Evolutionary conservation across 495 filamentous ascomycete genomes (phyloP).

Genomic region (Penicillium malachiteum): DNA sequence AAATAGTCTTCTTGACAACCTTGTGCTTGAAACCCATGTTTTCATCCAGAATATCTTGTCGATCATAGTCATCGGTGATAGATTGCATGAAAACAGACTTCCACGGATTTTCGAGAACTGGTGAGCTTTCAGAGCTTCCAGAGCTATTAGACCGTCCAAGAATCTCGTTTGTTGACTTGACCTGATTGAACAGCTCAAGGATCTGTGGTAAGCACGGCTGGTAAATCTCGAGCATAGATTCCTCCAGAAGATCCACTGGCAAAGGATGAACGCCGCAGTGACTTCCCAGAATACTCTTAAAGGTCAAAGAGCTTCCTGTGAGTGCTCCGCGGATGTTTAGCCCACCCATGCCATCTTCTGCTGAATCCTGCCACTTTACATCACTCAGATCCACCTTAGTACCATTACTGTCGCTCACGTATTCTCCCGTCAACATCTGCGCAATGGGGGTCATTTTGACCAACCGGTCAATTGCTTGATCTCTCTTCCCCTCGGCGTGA

Average conservation of each 20-base stretch:
- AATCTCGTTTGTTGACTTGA: conserved; percentile 14
- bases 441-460: conserved; percentile 37
- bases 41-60: conserved; percentile 34
- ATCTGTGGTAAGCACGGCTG: conserved; percentile 49
- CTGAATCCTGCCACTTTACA: conserved; percentile 22
- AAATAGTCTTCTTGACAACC: conserved; percentile 34
- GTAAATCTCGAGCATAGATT: conserved; percentile 41
- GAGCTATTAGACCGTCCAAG: conserved; percentile 5
- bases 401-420: conserved; percentile 34
- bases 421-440: conserved; percentile 45
- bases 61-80: conserved; percentile 47
- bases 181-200: conserved; percentile 41
- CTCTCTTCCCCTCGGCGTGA: conserved; percentile 16
- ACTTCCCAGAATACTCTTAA: conserved; percentile 46
- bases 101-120: conserved; percentile 29
- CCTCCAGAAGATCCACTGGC: conserved; percentile 46
- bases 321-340: conserved; percentile 43
- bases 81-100: conserved; percentile 48
- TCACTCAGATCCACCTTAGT: conserved; percentile 22
- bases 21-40: conserved; percentile 41
- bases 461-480: conserved; percentile 28
- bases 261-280: conserved; percentile 47
- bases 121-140: conserved; percentile 6
- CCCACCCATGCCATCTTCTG: conserved; percentile 36
- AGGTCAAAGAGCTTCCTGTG: conserved; percentile 44